Base-by-base conservation (phyloP, 495 filamentous ascomycete genomes). In the Hypoxylon fuscum region DNA sequence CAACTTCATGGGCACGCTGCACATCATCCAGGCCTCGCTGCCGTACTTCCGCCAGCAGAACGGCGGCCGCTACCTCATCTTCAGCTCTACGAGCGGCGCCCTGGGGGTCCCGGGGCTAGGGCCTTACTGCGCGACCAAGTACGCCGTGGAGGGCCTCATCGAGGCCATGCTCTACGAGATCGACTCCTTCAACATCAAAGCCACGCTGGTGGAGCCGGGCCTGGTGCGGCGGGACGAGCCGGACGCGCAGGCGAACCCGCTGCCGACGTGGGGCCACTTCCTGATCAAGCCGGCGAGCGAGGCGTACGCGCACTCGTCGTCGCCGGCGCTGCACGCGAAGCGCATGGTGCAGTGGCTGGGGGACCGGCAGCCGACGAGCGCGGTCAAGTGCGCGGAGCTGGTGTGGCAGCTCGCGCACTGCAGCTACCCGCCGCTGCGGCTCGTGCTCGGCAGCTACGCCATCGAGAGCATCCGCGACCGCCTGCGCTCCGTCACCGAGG, bases 351-450 rank as follows among this genome's bases (percentile, higher is more conserved):
- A 95, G 74, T 98, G 95, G 95, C 77, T 98, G 1, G 90, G 89
- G 15, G 91, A 97, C 55, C 85, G 90, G 54, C 93, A 97, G 75
- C 95, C 94, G 2, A 94, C 91, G 7, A 96, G 90, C 65, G 92
- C 92, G 8, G 88, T 96, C 44, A 95, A 95, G 75, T 92, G 92
- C 54, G 93, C 93, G n/a, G 91, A 97, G 80, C 78, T 97, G 59
- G 89, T 97, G 6, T 98, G 95, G 95, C 92, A 98, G 80, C 78
- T 98, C 34, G 95, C 88, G 0, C 95, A 98, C 76, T 98, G 95
- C 74, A 85, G 83, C 12, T 96, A 92, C 68, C 95, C 95, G 43
- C 95, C 95, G 0, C 68, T 98, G 53, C 74, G 95, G 20, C 74
- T 98, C 60, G 80, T 97, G 50, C 70, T 98, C 52, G 95, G 95